A percentile compares a stretch with the other conserved stretches of the same genome.
Evolutionary conservation across 129 eudicot species (phyloP).

Genomic region (Scalesia atractyloides): DNA sequence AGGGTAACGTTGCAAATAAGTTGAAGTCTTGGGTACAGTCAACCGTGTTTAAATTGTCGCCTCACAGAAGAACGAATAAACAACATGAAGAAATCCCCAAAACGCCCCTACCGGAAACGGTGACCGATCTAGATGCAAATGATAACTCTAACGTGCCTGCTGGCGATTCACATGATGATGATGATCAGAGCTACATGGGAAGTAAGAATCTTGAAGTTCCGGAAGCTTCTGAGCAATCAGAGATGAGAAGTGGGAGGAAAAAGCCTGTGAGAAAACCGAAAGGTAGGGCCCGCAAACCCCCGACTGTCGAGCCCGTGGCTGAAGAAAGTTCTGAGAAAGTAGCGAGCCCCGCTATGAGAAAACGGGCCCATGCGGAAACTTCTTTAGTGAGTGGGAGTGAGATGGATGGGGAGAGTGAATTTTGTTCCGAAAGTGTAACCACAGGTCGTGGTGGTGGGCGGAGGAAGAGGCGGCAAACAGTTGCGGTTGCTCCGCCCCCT

Average conservation of each 20-base stretch:
- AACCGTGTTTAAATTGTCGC: constrained; percentile 54
- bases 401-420: constrained; percentile 66
- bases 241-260: constrained; percentile 42
- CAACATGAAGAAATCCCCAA: constrained; percentile 34
- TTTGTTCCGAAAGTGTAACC: constrained; percentile 67
- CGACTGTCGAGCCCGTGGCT: constrained; percentile 56
- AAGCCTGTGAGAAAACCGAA: constrained; percentile 43
- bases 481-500: constrained; percentile 39
- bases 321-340: constrained; percentile 57
- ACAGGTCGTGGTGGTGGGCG: constrained; percentile 53
- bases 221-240: constrained; percentile 59
- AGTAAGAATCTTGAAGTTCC: constrained; percentile 40
- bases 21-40: constrained; percentile 49
- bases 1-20: constrained; percentile 30
- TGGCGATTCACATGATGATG: constrained; percentile 21
- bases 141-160: constrained; percentile 33
- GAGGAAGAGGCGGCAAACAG: constrained; percentile 70
- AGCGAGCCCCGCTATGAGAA: constrained; percentile 39
- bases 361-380: constrained; percentile 51
- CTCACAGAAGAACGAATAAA: constrained; percentile 30
- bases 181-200: constrained; percentile 43
- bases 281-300: constrained; percentile 49
- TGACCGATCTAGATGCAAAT: constrained; percentile 19
- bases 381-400: constrained; percentile 55
- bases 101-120: constrained; percentile 30